Evolutionary conservation across 2,329 filamentous ascomycete species (phyloP).

Genomic region (Aureobasidium pullulans): DNA sequence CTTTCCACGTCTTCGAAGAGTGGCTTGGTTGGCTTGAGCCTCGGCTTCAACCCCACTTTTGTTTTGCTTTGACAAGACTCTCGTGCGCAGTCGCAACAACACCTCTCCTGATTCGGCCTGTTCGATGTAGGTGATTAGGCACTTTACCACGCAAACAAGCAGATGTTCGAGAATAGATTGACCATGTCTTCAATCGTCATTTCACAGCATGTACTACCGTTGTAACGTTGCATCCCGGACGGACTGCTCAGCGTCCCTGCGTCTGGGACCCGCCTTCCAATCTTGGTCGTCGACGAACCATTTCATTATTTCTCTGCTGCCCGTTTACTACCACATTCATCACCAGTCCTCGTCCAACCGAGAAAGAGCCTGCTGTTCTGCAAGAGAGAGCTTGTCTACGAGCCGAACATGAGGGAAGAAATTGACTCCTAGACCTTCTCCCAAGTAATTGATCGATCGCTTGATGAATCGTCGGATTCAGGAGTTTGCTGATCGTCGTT

Average conservation of each 20-base stretch:
- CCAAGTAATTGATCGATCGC: conserved; percentile 40
- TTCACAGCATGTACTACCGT: background rate
- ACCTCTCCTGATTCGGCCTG: background rate
- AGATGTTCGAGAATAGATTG: background rate
- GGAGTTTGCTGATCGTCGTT: conserved; percentile 25
- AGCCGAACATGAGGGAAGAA: background rate
- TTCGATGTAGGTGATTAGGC: background rate
- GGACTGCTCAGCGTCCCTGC: background rate
- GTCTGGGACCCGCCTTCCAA: conserved; percentile 1
- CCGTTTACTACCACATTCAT: background rate
- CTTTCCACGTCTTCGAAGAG: background rate
- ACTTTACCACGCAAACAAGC: background rate
- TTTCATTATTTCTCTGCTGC: background rate
- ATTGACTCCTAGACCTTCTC: conserved; percentile 33
- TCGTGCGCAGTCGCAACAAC: background rate
- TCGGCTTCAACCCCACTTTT: conserved; percentile 9
- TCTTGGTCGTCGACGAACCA: background rate
- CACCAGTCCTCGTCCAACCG: background rate
- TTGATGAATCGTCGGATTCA: conserved; percentile 25
- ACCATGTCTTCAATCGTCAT: background rate
- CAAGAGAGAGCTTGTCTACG: background rate
- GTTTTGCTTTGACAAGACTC: conserved; percentile 5
- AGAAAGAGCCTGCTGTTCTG: background rate
- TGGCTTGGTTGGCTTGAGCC: background rate
- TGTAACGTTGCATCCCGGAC: background rate